Conservation (phyloP, 148 eudicot genomes). For the Bassia scoparia region DNA sequence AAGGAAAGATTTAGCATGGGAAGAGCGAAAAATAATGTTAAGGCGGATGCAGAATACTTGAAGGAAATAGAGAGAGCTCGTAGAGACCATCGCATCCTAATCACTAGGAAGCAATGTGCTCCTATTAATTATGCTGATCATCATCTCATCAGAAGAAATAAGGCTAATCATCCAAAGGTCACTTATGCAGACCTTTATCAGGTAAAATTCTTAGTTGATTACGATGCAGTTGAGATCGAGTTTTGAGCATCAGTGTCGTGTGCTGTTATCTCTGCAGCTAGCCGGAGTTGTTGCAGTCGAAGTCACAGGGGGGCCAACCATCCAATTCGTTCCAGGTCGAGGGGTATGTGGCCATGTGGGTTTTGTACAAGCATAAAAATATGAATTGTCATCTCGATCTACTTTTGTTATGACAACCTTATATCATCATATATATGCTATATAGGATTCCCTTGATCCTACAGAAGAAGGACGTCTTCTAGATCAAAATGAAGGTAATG, state of each 20-base stretch:
- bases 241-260: too few species aligned
- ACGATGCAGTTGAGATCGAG: too few species aligned
- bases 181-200: constrained; percentile 92
- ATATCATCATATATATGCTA: background rate
- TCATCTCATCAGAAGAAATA: constrained; percentile 63
- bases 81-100: constrained; percentile 71
- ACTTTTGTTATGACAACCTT: too few species aligned
- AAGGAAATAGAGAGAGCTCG: constrained; percentile 71
- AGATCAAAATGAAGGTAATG: constrained; percentile 61
- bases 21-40: constrained; percentile 6
- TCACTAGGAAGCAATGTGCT: constrained; percentile 65
- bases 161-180: constrained; percentile 64
- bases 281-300: constrained; percentile 96
- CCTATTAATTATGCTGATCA: constrained; percentile 46
- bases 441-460: constrained; percentile 56
- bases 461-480: constrained; percentile 92
- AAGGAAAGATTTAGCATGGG: constrained; percentile 1
- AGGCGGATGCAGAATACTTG: constrained; percentile 48
- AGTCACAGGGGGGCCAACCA: constrained; percentile 84
- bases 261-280: constrained; percentile 42
- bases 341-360: too few species aligned
- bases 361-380: too few species aligned
- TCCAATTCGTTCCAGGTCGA: constrained; percentile 73
- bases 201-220: constrained; percentile 33
- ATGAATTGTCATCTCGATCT: too few species aligned